A percentile compares a stretch with the other conserved stretches of the same genome.
phyloP scores from a whole-genome alignment of 2,329 filamentous ascomycete genomes.

The Penicillium janthinellum region DNA sequence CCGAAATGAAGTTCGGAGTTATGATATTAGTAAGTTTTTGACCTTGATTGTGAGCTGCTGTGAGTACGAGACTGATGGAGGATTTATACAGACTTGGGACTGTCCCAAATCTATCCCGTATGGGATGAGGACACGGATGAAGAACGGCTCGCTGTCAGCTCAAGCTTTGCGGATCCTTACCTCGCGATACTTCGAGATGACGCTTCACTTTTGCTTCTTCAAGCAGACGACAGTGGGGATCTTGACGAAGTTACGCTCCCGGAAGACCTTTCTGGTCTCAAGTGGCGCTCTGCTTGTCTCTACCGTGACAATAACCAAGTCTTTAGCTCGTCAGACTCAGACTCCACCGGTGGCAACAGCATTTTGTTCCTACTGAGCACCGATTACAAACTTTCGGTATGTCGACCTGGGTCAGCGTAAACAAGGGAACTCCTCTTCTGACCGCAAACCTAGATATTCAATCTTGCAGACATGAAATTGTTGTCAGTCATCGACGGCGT shows the following conservation, averaged over 20 bases:
- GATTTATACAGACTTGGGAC: conserved; percentile 66
- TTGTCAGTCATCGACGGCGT: conserved; percentile 76
- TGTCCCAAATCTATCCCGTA: conserved; percentile 90
- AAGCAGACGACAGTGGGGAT: conserved; percentile 79
- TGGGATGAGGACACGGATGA: conserved; percentile 84
- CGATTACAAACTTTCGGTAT: conserved; percentile 73
- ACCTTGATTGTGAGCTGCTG: conserved; percentile 1
- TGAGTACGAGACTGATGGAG: conserved; percentile 12
- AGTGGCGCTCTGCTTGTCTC: conserved; percentile 81
- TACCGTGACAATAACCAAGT: conserved; percentile 68
- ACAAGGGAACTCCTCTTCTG: background rate
- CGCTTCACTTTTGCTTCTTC: conserved; percentile 73
- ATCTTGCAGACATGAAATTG: conserved; percentile 71
- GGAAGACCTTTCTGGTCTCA: conserved; percentile 61
- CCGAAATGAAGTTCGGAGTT: conserved; percentile 82
- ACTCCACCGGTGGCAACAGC: conserved; percentile 51
- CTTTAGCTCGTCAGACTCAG: conserved; percentile 48
- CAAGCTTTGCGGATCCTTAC: conserved; percentile 85
- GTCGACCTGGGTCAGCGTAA: conserved; percentile 32
- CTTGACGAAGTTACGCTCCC: conserved; percentile 76
- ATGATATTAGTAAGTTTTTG: conserved; percentile 73
- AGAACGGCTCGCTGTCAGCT: conserved; percentile 72
- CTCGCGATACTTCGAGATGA: conserved; percentile 83
- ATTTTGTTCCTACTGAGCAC: conserved; percentile 76
- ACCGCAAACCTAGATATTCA: conserved; percentile 64